These are phyloP conservation scores for Tylopilus sp. DNA, from an alignment of 1,284 basidiomycete species.

Conservation along the genomic window DNA sequence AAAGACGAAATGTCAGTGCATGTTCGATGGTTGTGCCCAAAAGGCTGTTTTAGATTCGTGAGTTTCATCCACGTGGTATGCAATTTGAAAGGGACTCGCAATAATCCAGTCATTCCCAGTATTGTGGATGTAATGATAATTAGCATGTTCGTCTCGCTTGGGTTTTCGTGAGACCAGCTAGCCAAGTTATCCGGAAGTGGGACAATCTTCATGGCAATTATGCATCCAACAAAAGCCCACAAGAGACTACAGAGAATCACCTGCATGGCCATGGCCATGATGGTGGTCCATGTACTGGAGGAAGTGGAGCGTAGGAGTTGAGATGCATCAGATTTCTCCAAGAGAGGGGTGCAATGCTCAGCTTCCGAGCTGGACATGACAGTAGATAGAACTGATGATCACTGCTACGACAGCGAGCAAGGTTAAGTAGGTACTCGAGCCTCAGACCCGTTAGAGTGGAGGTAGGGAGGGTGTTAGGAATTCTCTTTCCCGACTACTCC, in stretches of 20 bases:
- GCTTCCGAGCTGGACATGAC: no score
- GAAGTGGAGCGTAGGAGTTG: not conserved
- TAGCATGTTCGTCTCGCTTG: not conserved
- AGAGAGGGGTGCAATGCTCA: no score
- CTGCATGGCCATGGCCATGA: not conserved
- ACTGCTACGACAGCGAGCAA: no score
- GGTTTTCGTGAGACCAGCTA: not conserved
- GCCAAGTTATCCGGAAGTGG: not conserved
- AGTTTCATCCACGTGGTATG: not conserved
- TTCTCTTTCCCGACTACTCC: no score
- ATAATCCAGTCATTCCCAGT: not conserved
- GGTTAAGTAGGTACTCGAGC: no score
- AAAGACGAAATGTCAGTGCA: not conserved
- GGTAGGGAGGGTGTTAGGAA: no score
- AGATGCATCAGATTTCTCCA: not conserved
- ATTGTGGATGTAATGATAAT: not conserved
- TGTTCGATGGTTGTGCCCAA: not conserved
- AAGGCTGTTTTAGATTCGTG: not conserved
- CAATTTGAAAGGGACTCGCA: not conserved
- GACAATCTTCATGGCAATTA: not conserved
- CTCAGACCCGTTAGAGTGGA: no score
- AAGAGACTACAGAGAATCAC: not conserved
- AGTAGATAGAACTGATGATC: no score
- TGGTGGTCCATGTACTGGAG: not conserved
- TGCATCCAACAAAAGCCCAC: not conserved